phyloP scores from a whole-genome alignment of 2,329 filamentous ascomycete genomes.

The Trichoderma oligosporum region DNA sequence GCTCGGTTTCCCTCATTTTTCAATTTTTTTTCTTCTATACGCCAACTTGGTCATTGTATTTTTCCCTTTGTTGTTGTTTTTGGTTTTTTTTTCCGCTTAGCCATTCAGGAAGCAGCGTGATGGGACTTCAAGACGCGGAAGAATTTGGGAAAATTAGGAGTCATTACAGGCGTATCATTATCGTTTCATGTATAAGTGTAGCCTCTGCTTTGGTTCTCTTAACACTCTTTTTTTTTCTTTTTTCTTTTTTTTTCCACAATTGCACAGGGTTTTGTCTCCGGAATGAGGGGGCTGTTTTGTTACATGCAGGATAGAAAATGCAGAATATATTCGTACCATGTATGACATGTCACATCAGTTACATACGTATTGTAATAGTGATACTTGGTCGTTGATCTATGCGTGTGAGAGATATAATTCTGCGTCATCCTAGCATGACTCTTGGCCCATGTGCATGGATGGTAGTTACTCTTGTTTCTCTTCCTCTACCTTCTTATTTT shows the following conservation, averaged over 20 bases:
- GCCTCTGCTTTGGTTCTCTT: slow-evolving; percentile 5
- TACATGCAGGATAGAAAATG: slow-evolving; percentile 25
- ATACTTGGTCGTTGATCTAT: no score
- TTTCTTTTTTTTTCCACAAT: slow-evolving; percentile 3
- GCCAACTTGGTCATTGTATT: not conserved
- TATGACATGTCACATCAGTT: no score
- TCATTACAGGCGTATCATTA: slow-evolving; percentile 27
- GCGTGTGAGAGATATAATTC: no score
- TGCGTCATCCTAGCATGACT: no score
- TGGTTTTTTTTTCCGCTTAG: slow-evolving; percentile 11
- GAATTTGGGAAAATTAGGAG: slow-evolving; percentile 25
- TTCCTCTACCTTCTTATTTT: not conserved
- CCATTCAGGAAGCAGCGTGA: slow-evolving; percentile 21
- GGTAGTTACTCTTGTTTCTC: not conserved
- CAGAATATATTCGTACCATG: not conserved
- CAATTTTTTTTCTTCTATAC: not conserved
- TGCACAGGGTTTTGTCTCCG: not conserved
- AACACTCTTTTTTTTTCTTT: not conserved
- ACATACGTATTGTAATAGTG: no score
- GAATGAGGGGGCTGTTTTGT: slow-evolving; percentile 23
- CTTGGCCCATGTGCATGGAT: not conserved
- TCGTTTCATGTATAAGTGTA: slow-evolving; percentile 19
- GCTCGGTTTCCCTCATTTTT: not conserved
- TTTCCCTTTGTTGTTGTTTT: slow-evolving; percentile 1
- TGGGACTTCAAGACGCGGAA: slow-evolving; percentile 23